A percentile compares a stretch with the other conserved stretches of the same genome.
phyloP scores from a whole-genome alignment of 768 basidiomycete species.

The Suillus luteus region DNA sequence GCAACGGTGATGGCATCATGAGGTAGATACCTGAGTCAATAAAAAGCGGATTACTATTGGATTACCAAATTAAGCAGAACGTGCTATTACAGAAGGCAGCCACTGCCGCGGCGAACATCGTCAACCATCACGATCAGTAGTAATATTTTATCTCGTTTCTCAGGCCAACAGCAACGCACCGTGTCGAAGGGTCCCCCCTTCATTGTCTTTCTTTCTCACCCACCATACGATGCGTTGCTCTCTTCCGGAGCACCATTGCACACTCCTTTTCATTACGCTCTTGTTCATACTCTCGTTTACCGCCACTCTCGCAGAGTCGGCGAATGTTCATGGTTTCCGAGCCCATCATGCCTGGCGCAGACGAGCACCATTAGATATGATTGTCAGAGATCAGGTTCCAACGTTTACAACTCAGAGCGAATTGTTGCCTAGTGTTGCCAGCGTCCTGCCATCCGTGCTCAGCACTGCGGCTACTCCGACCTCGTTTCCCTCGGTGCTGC shows the following conservation, averaged over 20 bases:
- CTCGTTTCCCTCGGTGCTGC: neutral
- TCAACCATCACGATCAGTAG: neutral
- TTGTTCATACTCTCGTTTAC: conserved; percentile 15
- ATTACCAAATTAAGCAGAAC: neutral
- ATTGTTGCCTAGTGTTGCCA: neutral
- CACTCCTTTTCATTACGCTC: conserved; percentile 18
- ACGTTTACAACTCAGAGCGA: neutral
- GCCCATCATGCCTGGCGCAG: conserved; percentile 13
- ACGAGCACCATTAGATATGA: conserved; percentile 6
- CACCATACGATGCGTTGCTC: conserved; percentile 8
- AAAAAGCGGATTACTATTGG: neutral
- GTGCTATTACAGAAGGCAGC: neutral
- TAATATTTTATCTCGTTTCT: neutral
- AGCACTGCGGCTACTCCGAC: neutral
- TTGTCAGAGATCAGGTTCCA: neutral
- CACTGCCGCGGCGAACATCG: neutral
- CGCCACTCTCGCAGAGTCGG: conserved; percentile 1
- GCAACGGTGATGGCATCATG: neutral
- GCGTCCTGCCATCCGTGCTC: neutral
- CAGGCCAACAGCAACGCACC: neutral
- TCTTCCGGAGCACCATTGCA: conserved; percentile 1
- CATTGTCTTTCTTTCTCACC: neutral
- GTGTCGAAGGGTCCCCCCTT: neutral
- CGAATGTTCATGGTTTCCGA: neutral
- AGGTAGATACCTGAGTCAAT: neutral